phyloP scores from a whole-genome alignment of 495 filamentous ascomycete species.

The Hypoxylon lenormandii region DNA sequence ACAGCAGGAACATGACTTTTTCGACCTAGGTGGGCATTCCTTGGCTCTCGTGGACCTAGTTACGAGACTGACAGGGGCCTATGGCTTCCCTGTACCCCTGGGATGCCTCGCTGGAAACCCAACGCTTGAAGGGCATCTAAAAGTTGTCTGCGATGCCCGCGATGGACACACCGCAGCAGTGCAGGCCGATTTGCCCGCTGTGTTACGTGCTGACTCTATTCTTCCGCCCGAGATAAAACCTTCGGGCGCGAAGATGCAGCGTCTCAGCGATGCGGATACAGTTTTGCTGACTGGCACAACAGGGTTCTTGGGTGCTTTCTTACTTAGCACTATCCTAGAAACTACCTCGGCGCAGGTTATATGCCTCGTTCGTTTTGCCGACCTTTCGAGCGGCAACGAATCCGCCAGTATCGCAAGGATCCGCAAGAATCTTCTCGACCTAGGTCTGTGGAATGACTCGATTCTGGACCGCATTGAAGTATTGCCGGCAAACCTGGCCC shows the following conservation, averaged over 20 bases:
- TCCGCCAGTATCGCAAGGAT: slow-evolving; percentile 68
- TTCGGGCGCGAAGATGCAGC: slow-evolving; percentile 57
- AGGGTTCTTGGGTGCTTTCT: slow-evolving; percentile 58
- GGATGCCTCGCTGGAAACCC: slow-evolving; percentile 71
- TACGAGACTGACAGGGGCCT: slow-evolving; percentile 66
- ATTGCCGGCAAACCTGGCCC: slow-evolving; percentile 71
- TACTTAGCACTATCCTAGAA: slow-evolving; percentile 56
- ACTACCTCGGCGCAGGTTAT: slow-evolving; percentile 72
- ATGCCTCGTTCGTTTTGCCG: slow-evolving; percentile 73
- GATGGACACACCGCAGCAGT: slow-evolving; percentile 75
- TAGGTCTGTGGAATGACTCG: slow-evolving; percentile 74
- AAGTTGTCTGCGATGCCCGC: slow-evolving; percentile 67
- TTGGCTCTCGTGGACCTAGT: slow-evolving; percentile 74
- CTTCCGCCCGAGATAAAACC: slow-evolving; percentile 70
- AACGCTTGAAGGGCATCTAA: slow-evolving; percentile 70
- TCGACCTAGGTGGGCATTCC: slow-evolving; percentile 77
- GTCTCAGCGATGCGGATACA: slow-evolving; percentile 68
- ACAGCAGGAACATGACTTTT: slow-evolving; percentile 71
- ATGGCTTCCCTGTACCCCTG: slow-evolving; percentile 72
- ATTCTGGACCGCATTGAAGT: slow-evolving; percentile 77
- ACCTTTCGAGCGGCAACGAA: slow-evolving; percentile 66
- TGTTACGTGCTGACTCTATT: slow-evolving; percentile 68
- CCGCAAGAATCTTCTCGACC: slow-evolving; percentile 71
- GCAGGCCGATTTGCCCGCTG: slow-evolving; percentile 72
- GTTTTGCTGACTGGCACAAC: slow-evolving; percentile 59